Percentiles rank a stretch among this genome's conserved stretches.
Evolutionary conservation across 2,329 filamentous ascomycete genomes (phyloP).

Genomic region (Aspergillus phoenicis): DNA sequence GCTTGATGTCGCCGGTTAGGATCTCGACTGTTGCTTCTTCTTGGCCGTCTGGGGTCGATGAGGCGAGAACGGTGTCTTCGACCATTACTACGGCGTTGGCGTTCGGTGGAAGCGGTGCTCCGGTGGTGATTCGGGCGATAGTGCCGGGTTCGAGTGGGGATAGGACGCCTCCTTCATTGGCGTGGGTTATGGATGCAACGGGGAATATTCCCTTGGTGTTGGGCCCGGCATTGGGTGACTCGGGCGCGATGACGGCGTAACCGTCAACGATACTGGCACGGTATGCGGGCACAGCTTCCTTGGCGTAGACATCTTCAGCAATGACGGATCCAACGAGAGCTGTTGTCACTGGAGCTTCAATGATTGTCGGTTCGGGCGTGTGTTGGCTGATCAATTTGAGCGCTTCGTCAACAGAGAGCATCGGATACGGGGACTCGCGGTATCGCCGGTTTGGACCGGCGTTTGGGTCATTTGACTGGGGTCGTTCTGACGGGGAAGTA

Average conservation of each 20-base stretch:
- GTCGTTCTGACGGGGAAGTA: slow-evolving; percentile 63
- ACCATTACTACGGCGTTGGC: slow-evolving; percentile 96
- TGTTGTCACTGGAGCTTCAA: slow-evolving; percentile 63
- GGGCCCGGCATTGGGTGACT: slow-evolving; percentile 53
- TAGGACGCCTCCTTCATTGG: slow-evolving; percentile 68
- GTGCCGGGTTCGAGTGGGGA: slow-evolving; percentile 68
- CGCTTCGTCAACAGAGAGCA: slow-evolving; percentile 84
- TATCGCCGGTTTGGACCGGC: slow-evolving; percentile 69
- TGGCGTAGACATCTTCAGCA: slow-evolving; percentile 77
- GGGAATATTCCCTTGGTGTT: slow-evolving; percentile 79
- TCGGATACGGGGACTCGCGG: slow-evolving; percentile 85
- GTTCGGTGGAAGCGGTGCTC: slow-evolving; percentile 83
- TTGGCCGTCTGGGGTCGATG: slow-evolving; percentile 72
- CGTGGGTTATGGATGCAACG: slow-evolving; percentile 84
- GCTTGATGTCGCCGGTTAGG: slow-evolving; percentile 70
- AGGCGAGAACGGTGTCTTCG: slow-evolving; percentile 81
- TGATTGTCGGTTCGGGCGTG: slow-evolving; percentile 64
- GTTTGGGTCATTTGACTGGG: slow-evolving; percentile 61
- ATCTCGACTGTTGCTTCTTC: slow-evolving; percentile 92
- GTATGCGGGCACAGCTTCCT: slow-evolving; percentile 87
- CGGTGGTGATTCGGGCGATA: slow-evolving; percentile 90
- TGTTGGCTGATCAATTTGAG: slow-evolving; percentile 71
- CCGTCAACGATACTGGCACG: slow-evolving; percentile 96
- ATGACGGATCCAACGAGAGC: slow-evolving; percentile 75
- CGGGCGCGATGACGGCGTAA: slow-evolving; percentile 73